Evolutionary conservation across 1,284 basidiomycete species (phyloP).

Genomic region (Apiotrichum gracile): DNA sequence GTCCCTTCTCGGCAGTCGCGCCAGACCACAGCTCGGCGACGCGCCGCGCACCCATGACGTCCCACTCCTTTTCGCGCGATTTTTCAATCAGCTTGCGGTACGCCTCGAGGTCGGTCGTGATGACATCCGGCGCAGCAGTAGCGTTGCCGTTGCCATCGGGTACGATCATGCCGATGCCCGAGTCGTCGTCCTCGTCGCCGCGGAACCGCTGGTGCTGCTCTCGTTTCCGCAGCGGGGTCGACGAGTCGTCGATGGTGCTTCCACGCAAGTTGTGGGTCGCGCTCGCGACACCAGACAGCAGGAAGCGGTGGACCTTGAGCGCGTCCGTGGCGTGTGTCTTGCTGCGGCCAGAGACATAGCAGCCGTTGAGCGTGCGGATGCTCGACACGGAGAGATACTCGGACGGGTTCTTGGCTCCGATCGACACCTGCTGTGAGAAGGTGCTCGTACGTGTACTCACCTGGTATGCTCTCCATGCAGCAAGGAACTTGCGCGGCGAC

Average conservation of each 20-base stretch:
- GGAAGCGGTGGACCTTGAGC: conserved; percentile 32
- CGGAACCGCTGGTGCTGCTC: conserved; percentile 34
- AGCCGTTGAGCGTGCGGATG: conserved; percentile 25
- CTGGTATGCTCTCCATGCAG: conserved; percentile 29
- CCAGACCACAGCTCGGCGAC: conserved; percentile 41
- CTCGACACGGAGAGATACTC: conserved; percentile 23
- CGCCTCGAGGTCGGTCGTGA: conserved; percentile 36
- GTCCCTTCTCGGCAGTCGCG: conserved; percentile 9
- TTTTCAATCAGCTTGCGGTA: conserved; percentile 39
- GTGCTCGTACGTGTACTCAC: neutral
- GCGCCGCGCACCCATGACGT: conserved; percentile 36
- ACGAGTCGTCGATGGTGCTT: conserved; percentile 23
- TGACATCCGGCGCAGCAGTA: conserved; percentile 33
- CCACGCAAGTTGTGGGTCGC: conserved; percentile 41
- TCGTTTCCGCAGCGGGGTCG: conserved; percentile 30
- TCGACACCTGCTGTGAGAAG: neutral
- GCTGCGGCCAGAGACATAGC: conserved; percentile 28
- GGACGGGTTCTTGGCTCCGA: neutral
- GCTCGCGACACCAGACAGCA: conserved; percentile 35
- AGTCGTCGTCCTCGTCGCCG: conserved; percentile 14
- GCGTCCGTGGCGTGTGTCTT: conserved; percentile 29
- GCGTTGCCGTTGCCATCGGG: conserved; percentile 27
- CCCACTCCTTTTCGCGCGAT: conserved; percentile 39
- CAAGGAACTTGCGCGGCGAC: conserved; percentile 28
- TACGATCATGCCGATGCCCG: conserved; percentile 32